Percentiles rank a stretch among this genome's conserved stretches.
These are phyloP conservation scores for Vitis hybrid DNA, from an alignment of 177 flowering plant genomes.

Conservation along the genomic window DNA sequence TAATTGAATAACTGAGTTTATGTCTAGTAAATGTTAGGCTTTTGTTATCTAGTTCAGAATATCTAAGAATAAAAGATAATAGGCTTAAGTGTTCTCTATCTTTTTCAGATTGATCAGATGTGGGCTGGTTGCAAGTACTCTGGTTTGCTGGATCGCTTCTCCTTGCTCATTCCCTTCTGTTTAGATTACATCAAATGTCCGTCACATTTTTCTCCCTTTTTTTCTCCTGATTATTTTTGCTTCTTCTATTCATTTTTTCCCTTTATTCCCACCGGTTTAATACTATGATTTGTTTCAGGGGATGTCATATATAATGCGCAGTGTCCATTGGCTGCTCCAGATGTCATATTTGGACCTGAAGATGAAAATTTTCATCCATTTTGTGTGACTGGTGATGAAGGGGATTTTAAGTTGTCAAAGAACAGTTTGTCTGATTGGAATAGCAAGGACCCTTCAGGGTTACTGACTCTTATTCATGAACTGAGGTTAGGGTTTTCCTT, in stretches of 20 bases:
- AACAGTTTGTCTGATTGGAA: constrained; percentile 70
- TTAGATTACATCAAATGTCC: constrained; percentile 74
- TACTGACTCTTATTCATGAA: constrained; percentile 62
- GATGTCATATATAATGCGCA: constrained; percentile 79
- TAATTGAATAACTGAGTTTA: no score
- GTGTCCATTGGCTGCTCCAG: constrained; percentile 74
- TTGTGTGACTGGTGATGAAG: constrained; percentile 23
- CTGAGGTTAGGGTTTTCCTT: constrained; percentile 50
- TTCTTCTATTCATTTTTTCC: background rate
- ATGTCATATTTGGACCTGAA: constrained; percentile 77
- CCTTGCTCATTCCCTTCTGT: constrained; percentile 77
- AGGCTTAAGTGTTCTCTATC: background rate
- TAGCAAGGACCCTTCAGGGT: constrained; percentile 62
- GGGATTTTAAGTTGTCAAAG: constrained; percentile 27
- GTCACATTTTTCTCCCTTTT: constrained; percentile 14
- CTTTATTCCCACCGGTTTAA: background rate
- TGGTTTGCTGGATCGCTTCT: constrained; percentile 66
- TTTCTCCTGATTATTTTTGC: background rate
- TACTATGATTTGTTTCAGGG: constrained; percentile 47
- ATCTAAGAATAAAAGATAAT: background rate
- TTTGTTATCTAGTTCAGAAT: background rate
- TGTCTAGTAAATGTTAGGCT: no score
- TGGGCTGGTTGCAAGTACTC: constrained; percentile 80
- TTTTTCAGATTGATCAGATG: constrained; percentile 66
- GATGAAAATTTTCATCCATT: constrained; percentile 71